phyloP scores from a whole-genome alignment of 148 eudicot genomes.

The Spergularia bocconei region DNA sequence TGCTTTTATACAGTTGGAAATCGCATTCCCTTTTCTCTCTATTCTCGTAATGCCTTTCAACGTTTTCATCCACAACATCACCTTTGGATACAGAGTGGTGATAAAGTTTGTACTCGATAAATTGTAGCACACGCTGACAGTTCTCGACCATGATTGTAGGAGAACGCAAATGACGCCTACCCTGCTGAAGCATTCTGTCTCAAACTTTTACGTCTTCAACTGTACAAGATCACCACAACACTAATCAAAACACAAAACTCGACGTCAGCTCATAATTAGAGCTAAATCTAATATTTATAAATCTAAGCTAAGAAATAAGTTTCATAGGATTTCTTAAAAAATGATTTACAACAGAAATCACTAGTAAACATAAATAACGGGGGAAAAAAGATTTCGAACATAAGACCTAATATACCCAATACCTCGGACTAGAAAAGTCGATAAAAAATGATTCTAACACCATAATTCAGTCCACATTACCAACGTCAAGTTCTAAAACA shows the following conservation, averaged over 20 bases:
- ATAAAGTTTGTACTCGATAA: constrained; percentile 19
- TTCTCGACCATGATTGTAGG: constrained; percentile 12
- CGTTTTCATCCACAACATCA: constrained; percentile 25
- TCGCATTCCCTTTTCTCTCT: constrained; percentile 36
- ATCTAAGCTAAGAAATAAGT: too few relatives aligned
- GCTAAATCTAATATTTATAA: too few relatives aligned
- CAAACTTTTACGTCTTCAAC: constrained; percentile 11
- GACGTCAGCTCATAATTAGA: too few relatives aligned
- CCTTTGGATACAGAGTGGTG: constrained; percentile 14
- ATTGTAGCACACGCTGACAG: constrained; percentile 19
- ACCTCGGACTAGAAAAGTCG: too few relatives aligned
- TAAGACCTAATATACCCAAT: too few relatives aligned
- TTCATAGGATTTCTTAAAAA: too few relatives aligned
- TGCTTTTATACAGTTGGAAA: constrained; percentile 62
- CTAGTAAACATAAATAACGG: too few relatives aligned
- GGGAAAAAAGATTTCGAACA: too few relatives aligned
- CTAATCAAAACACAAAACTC: not conserved
- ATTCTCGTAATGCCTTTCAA: constrained; percentile 9
- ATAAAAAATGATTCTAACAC: not conserved
- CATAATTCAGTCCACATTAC: not conserved
- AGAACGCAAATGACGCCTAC: constrained; percentile 15
- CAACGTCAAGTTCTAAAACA: not conserved
- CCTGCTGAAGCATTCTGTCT: constrained; percentile 19
- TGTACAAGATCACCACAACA: not conserved
- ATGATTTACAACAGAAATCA: too few relatives aligned